Conservation (phyloP, 2,329 filamentous ascomycete genomes). For the Beauveria australis region DNA sequence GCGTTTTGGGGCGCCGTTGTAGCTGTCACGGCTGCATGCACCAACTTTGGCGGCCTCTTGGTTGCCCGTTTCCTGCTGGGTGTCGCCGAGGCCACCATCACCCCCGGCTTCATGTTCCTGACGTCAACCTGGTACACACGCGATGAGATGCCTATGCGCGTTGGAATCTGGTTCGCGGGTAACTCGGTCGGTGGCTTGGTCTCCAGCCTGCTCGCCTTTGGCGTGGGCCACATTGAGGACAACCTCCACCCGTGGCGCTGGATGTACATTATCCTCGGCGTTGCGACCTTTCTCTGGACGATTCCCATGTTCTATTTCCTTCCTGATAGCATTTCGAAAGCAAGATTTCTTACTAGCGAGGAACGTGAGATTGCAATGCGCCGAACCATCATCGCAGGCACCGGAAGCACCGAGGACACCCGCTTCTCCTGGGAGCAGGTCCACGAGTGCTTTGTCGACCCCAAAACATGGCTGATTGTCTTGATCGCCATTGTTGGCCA, state of each 20-base stretch:
- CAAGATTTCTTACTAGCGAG: conserved; percentile 46
- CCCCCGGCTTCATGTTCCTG: conserved; percentile 47
- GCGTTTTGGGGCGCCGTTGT: conserved; percentile 43
- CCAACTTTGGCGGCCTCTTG: conserved; percentile 41
- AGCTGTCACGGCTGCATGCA: conserved; percentile 35
- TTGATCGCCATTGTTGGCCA: conserved; percentile 43
- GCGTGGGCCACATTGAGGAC: conserved; percentile 43
- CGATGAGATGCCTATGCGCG: conserved; percentile 45
- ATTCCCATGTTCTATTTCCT: conserved; percentile 39
- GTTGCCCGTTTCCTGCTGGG: conserved; percentile 45
- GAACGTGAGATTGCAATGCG: conserved; percentile 41
- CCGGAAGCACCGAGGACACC: conserved; percentile 40
- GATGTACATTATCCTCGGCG: conserved; percentile 50
- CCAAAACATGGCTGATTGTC: conserved; percentile 53
- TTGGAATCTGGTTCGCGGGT: conserved; percentile 48
- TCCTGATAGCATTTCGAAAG: conserved; percentile 45
- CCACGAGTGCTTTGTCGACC: conserved; percentile 45
- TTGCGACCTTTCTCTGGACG: conserved; percentile 42
- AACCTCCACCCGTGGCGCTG: conserved; percentile 43
- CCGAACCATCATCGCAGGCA: conserved; percentile 41
- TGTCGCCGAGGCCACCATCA: conserved; percentile 45
- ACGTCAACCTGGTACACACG: conserved; percentile 49
- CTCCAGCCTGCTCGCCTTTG: conserved; percentile 45
- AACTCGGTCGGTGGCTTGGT: conserved; percentile 40
- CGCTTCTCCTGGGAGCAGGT: conserved; percentile 43